These are phyloP conservation scores for Myxozyma melibiosi DNA, from an alignment of 805 yeast species.

Conservation along the genomic window DNA sequence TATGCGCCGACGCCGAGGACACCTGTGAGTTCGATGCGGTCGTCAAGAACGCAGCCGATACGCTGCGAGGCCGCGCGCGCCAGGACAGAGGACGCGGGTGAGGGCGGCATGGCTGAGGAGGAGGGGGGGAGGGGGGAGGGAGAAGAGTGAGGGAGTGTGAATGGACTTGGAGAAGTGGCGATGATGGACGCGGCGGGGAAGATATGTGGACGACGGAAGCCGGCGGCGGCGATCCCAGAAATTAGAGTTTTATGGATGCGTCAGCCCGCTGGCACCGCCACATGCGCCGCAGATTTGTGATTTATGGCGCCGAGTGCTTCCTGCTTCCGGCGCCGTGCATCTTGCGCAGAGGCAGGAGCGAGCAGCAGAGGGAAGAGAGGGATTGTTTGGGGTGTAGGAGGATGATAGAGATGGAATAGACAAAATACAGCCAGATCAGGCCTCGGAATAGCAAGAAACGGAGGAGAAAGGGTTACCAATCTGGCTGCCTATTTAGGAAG, in stretches of 20 bases:
- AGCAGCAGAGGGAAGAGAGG: too few species aligned
- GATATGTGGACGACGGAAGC: constrained; percentile 1
- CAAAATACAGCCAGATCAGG: too few species aligned
- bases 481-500: too few species aligned
- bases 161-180: not conserved
- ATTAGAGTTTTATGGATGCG: not conserved
- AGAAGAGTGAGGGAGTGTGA: not conserved
- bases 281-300: not conserved
- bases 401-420: too few species aligned
- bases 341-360: too few species aligned
- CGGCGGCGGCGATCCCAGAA: constrained; percentile 12
- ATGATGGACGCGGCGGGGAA: constrained; percentile 15
- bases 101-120: not conserved
- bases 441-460: too few species aligned
- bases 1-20: constrained; percentile 81
- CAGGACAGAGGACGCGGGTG: constrained; percentile 20
- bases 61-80: constrained; percentile 24
- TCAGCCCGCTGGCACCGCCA: constrained; percentile 3
- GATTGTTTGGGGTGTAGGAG: too few species aligned
- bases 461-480: too few species aligned
- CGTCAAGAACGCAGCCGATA: constrained; percentile 34
- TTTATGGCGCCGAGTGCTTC: not conserved
- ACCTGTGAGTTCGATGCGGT: constrained; percentile 34
- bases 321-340: too few species aligned
- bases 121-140: not conserved